Conservation (phyloP, 495 filamentous ascomycete species). For the Diplogelasinospora grovesii region DNA sequence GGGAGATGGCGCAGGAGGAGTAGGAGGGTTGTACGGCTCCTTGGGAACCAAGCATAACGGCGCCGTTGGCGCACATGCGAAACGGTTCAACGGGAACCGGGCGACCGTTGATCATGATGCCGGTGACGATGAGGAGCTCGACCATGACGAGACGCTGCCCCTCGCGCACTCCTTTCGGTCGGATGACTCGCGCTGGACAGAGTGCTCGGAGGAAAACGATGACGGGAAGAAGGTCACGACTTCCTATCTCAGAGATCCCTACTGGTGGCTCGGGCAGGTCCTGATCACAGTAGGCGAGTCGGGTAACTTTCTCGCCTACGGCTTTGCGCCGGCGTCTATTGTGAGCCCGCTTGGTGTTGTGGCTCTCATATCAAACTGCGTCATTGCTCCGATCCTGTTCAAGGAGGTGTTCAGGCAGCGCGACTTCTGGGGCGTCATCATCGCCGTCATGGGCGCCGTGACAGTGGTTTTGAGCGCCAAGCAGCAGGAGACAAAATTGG, state of each 20-base stretch:
- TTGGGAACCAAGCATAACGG: conserved; percentile 7
- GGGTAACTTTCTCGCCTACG: conserved; percentile 96
- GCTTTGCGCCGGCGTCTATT: conserved; percentile 96
- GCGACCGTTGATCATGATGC: conserved; percentile 18
- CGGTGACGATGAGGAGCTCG: conserved; percentile 23
- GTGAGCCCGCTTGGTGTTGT: conserved; percentile 96
- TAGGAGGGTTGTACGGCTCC: too few relatives aligned
- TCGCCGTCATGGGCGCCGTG: conserved; percentile 82
- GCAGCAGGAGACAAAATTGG: conserved; percentile 80
- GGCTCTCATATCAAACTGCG: conserved; percentile 88
- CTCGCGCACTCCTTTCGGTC: conserved; percentile 42
- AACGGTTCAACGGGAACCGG: conserved; percentile 20
- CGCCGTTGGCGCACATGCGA: conserved; percentile 15
- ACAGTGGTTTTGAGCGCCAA: conserved; percentile 90
- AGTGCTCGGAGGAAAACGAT: conserved; percentile 24
- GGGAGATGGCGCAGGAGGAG: too few relatives aligned
- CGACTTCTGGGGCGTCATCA: conserved; percentile 82
- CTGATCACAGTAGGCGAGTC: conserved; percentile 90
- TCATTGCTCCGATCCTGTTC: conserved; percentile 88
- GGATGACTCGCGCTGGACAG: conserved; percentile 31
- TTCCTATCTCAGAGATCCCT: conserved; percentile 76
- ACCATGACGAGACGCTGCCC: conserved; percentile 40
- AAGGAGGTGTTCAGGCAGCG: conserved; percentile 79
- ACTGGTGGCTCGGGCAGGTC: conserved; percentile 91
- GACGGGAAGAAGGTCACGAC: conserved; percentile 29